phyloP scores from a whole-genome alignment of 108 stramenopile genomes.

The Aureococcus anophagefferens region DNA sequence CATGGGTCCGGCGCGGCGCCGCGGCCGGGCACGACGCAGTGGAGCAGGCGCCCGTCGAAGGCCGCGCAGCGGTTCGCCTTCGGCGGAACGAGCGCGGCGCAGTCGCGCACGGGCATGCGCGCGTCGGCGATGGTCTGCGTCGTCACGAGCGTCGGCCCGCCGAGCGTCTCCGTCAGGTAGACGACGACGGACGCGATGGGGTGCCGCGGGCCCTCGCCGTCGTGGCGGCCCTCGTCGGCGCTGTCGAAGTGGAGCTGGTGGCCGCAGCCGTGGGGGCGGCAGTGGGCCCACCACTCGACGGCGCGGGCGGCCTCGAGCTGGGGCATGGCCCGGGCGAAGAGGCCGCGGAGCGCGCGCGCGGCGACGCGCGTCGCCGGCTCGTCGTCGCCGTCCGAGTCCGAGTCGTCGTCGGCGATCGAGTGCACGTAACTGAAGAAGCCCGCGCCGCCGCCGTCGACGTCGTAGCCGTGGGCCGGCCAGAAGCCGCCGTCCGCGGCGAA shows the following conservation, averaged over 20 bases:
- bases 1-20: slow-evolving; percentile 16
- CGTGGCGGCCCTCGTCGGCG: slow-evolving; percentile 72
- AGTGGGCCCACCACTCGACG: slow-evolving; percentile 83
- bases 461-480: slow-evolving; percentile 26
- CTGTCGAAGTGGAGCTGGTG: slow-evolving; percentile 86
- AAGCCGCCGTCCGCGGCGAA: slow-evolving; percentile 14
- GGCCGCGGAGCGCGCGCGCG: no score
- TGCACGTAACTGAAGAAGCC: slow-evolving; percentile 27
- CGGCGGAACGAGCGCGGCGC: no score
- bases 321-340: no score
- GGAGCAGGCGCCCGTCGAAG: no score
- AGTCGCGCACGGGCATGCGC: no score
- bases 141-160: neutral
- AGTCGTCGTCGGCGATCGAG: no score
- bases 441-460: slow-evolving; percentile 8
- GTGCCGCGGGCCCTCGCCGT: neutral
- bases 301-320: slow-evolving; percentile 14
- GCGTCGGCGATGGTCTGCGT: neutral
- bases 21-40: no score
- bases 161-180: neutral
- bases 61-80: no score
- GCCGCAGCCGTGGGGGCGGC: slow-evolving; percentile 75
- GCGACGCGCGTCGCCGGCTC: slow-evolving; percentile 10
- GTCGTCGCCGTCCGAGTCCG: neutral
- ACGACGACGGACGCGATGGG: neutral